These are phyloP conservation scores for Sabuloglossum arenarium DNA, from an alignment of 495 filamentous ascomycete genomes.

Conservation along the genomic window DNA sequence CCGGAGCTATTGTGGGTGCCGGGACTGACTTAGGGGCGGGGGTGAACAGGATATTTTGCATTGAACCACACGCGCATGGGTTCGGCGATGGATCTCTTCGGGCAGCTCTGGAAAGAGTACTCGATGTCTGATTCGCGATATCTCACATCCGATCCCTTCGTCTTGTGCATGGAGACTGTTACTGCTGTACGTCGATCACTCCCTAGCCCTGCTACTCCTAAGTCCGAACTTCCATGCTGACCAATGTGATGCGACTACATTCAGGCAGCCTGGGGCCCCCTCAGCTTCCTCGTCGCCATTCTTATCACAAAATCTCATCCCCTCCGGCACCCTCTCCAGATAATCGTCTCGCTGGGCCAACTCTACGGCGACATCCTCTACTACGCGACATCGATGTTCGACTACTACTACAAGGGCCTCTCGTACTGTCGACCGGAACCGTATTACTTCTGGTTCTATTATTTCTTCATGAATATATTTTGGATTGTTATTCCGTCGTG, in stretches of 20 bases:
- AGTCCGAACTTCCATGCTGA: background rate
- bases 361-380: constrained; percentile 76
- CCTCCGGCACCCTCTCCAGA: constrained; percentile 48
- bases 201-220: background rate
- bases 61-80: constrained; percentile 40
- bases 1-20: too few species aligned
- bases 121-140: constrained; percentile 67
- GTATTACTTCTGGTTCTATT: constrained; percentile 80
- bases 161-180: constrained; percentile 66
- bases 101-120: constrained; percentile 83
- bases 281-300: constrained; percentile 47
- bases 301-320: constrained; percentile 36
- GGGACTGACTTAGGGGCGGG: background rate
- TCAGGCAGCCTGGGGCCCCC: constrained; percentile 55
- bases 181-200: constrained; percentile 41
- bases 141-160: constrained; percentile 55
- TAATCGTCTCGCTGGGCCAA: constrained; percentile 55
- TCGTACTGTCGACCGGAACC: constrained; percentile 55
- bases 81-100: constrained; percentile 38
- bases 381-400: constrained; percentile 59
- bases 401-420: constrained; percentile 32
- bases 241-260: background rate
- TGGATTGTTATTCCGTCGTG: constrained; percentile 57
- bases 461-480: constrained; percentile 64
- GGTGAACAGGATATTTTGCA: constrained; percentile 42